Base-by-base conservation (phyloP, 1,284 basidiomycete species). In the Vanrija sp. region DNA sequence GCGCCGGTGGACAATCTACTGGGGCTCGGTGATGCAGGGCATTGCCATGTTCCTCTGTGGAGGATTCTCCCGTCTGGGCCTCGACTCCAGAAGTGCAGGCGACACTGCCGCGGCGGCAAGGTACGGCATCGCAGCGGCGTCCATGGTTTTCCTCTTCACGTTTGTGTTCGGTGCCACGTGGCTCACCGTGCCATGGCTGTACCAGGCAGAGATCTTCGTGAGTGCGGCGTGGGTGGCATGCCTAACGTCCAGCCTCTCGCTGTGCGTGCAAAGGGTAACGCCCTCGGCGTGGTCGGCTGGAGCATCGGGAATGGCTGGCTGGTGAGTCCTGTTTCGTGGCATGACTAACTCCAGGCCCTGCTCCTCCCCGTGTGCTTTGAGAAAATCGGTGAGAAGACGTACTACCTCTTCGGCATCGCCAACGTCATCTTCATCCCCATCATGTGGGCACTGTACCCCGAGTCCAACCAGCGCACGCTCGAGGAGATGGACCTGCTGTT, bases 11-110 rank as follows among this genome's bases (percentile, higher is more conserved):
- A 57, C 56, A 10, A 79, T 57, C 15, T 54, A 57, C 45, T 57
- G 49, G 48, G 51, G 56, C 15, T 31, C 51, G 0, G 51, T 58
- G 19, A n/a, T 44, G 41, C 61, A 75, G 31, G 72, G 73, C 19
- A 72, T 75, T 15, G 61, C 75, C 19, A 71, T 71, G 41, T 59
- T 77, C 14, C 75, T 77, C 59, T 57, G 73, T n/a, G 66, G 67
- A 9, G 64, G 61, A 2, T 62, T 64, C 31, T 53, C 66, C 3
- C 56, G 60, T 7, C 50, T 63, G 2, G 67, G 61, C 2, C 51
- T 59, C 42, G 44, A 62, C 23, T 59, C 57, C 7, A 49, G 51
- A 16, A 53, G 39, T 2, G 49, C 49, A 2, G 63, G 58, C 23
- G 46, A 61, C 48, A 25, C 47, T 9, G 50, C 41, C 19, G 49